Evolutionary conservation across 164 flowering plant genomes (phyloP), one percentile per base, ranked within the genome.

Genomic region (Warburgia ugandensis): DNA sequence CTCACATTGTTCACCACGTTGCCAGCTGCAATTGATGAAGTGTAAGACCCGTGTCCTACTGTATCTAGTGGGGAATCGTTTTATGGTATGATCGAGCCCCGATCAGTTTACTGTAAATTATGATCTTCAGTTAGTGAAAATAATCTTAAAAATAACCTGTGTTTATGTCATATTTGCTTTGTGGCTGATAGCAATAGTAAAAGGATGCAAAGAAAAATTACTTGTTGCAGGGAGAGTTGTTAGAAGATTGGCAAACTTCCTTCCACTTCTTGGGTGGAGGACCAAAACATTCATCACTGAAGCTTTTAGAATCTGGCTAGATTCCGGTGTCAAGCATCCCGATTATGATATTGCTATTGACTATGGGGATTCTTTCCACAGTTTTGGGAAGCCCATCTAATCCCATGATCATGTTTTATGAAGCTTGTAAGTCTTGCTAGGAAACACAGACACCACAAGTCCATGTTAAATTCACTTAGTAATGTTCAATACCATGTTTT

Each of bases 1-100:
- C 58, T 77, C 14, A 90, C 89, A 6, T 67, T 51, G 0, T 28
- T 38, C 3, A 84, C 76, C 5, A 28, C 19, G 4, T 41, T 64
- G 14, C 97, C 91, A 5, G 85, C 86, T 48, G 56, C 26, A 2
- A 88, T 90, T 6, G 97, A 90, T 14, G 97, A 55, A 11, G 94
- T 86, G 70, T 90, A 94, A 2, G 86, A 76, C 10, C 97, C 97
- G 36, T 90, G 97, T 9, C 96, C 96, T 3, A 62, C 54, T 0
- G 55, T 12, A 47, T 79, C 90, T 55, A 26, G 30, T 14, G 58
- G 19, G 2, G 47, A 13, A 21, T 43, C 25, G 13, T n/a, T 10
- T 33, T 26, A 13, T 20, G 5, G 40, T 54, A 54, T 12, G n/a
- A 54, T 29, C 54, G 51, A 3, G 77, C 84, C 45, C 84, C 84